A percentile compares a stretch with the other conserved stretches of the same genome.
Conservation (phyloP, 441 rosid genomes). For the Corymbia citriodora region DNA sequence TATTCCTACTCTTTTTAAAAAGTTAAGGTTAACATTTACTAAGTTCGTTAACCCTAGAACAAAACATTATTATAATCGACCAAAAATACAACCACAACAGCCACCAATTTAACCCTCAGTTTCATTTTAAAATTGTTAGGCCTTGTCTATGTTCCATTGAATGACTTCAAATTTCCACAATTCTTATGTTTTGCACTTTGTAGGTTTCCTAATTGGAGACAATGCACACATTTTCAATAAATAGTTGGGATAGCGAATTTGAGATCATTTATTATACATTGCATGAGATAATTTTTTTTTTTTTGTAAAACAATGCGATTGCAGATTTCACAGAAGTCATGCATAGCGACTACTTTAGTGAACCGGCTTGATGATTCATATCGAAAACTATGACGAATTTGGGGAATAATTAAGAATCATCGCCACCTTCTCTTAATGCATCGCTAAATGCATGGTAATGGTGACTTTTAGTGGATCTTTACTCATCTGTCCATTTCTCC, state of each 20-base stretch:
- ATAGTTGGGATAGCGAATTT: background rate
- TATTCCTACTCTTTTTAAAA: background rate
- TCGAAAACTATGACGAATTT: background rate
- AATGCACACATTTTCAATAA: background rate
- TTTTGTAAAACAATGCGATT: background rate
- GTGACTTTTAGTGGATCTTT: background rate
- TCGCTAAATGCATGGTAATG: background rate
- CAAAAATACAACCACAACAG: background rate
- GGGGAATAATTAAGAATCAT: background rate
- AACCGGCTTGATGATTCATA: background rate
- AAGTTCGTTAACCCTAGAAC: background rate
- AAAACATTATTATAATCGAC: background rate
- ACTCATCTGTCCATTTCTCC: background rate
- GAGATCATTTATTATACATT: background rate
- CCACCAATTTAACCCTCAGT: background rate
- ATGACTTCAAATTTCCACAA: background rate
- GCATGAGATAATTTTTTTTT: background rate
- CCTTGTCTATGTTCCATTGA: background rate
- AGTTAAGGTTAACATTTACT: background rate
- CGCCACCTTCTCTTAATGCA: background rate
- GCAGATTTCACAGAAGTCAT: background rate
- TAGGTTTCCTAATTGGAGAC: background rate
- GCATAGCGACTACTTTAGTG: background rate
- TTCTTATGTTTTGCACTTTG: background rate
- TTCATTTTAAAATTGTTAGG: background rate